Evolutionary conservation across 1,284 basidiomycete species (phyloP), one percentile per base, ranked within the genome.

Genomic region (Ganoderma leucocontextum): DNA sequence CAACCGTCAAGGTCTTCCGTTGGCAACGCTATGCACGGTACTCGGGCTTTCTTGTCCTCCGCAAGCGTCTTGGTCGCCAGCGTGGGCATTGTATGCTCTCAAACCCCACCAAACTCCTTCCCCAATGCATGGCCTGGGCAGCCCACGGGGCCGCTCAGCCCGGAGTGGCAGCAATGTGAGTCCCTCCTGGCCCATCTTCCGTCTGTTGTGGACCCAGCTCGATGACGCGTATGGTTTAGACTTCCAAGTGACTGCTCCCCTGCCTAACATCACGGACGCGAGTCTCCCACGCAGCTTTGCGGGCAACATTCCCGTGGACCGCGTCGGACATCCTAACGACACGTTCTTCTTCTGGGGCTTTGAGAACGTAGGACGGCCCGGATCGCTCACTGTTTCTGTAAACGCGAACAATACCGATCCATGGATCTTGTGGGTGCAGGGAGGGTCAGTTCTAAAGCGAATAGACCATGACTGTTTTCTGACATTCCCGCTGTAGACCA

Each of bases 341-440:
- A 91, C 91, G 0, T 80, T 93, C 2, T 93, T 92, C 80, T 93
- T 93, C 78, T 86, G 87, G 83, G 91, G 82, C 5, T 87, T 89
- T 69, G 91, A 93, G 74, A 60, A 67, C 0, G 49, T 72, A 57
- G 86, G 85, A 35, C 79, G 78, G 2, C 76, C 82, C 8, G 90
- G 89, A 2, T 91, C 91, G 1, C 79, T 93, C 64, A 69, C 69
- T 0, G 65, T 65, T 1, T 63, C 69, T 8, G 90, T 89, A 1
- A 72, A 78, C 8, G 62, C 73, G 33, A 73, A 72, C 33, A 76
- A 80, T 64, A 76, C 80, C n/a, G 80, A 86, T 33, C 91, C 91
- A 12, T 92, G 91, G 91, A 85, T 86, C 12, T 89, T 92, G 57
- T 93, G 90, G 90, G 77, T 93, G 22, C 91, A 92, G 73, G 91